A percentile compares a stretch with the other conserved stretches of the same genome.
These are phyloP conservation scores for Rugosomyces carneus DNA, from an alignment of 1,284 basidiomycete species.

Conservation along the genomic window DNA sequence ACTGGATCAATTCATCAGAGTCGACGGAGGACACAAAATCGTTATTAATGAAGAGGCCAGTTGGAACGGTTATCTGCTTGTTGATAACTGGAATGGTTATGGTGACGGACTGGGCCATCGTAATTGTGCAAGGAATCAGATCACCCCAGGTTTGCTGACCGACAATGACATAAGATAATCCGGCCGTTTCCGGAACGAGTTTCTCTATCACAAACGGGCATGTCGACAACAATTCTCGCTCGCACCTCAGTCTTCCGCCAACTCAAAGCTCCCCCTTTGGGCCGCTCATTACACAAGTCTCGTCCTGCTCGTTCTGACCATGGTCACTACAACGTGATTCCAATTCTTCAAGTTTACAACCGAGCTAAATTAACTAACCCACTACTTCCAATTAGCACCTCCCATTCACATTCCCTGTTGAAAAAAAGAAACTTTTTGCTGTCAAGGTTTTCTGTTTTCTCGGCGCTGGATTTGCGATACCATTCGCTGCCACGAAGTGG, in stretches of 20 bases:
- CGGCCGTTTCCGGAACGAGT: background rate
- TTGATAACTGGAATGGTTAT: conserved; percentile 35
- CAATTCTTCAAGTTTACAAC: background rate
- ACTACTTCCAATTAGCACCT: conserved; percentile 44
- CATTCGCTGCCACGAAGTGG: conserved; percentile 54
- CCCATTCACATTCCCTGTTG: conserved; percentile 57
- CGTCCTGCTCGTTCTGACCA: conserved; percentile 35
- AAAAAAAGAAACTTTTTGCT: conserved; percentile 52
- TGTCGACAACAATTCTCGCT: conserved; percentile 26
- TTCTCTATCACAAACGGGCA: conserved; percentile 3
- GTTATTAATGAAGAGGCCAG: conserved; percentile 90
- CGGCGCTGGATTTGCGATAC: conserved; percentile 55
- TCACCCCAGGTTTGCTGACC: no score
- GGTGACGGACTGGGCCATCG: conserved; percentile 36
- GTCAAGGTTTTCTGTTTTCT: conserved; percentile 49
- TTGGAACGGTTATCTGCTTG: conserved; percentile 59
- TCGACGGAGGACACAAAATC: conserved; percentile 71
- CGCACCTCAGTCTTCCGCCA: conserved; percentile 37
- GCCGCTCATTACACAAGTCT: conserved; percentile 32
- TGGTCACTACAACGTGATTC: conserved; percentile 56
- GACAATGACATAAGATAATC: background rate
- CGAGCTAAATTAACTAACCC: conserved; percentile 1
- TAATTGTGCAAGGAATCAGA: conserved; percentile 9
- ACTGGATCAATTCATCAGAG: conserved; percentile 56
- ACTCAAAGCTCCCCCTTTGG: conserved; percentile 28